Conservation (phyloP, 106 monocot genomes). For the Amphibolis antarctica region DNA sequence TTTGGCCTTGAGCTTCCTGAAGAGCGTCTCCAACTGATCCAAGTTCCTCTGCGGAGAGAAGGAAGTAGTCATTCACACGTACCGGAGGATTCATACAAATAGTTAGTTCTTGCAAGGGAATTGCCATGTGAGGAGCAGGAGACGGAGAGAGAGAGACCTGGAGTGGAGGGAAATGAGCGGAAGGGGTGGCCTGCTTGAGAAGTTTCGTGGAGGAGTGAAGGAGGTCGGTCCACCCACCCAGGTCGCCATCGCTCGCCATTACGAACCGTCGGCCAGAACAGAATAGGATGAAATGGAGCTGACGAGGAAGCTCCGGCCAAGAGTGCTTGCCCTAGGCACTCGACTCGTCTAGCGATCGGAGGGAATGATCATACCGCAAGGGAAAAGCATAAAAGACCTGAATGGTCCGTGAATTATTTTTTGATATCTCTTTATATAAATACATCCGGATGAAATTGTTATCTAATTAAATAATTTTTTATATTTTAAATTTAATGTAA, state of each 20-base stretch:
- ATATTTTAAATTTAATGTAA: too few relatives aligned
- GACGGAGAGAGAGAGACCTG: constrained; percentile 32
- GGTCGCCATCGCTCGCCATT: constrained; percentile 62
- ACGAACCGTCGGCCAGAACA: neutral
- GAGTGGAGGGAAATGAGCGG: constrained; percentile 82
- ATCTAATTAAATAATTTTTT: too few relatives aligned
- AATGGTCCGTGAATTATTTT: too few relatives aligned
- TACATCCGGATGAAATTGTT: too few relatives aligned
- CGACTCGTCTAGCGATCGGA: neutral
- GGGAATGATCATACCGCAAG: neutral
- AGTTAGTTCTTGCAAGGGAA: neutral
- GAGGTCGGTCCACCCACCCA: constrained; percentile 75
- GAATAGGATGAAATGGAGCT: neutral
- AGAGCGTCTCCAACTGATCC: constrained; percentile 81
- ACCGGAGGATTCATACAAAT: neutral
- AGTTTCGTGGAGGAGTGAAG: constrained; percentile 89
- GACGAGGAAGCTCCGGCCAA: neutral
- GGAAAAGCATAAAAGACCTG: too few relatives aligned
- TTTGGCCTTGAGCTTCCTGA: constrained; percentile 87
- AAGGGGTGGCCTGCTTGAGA: constrained; percentile 77
- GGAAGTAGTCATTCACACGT: neutral
- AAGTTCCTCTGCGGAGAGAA: constrained; percentile 55
- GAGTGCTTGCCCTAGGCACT: neutral
- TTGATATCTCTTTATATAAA: too few relatives aligned
- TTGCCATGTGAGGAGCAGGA: neutral